Evolutionary conservation across 257 asterid genomes (phyloP).

Genomic region (Nicotiana tabacum): DNA sequence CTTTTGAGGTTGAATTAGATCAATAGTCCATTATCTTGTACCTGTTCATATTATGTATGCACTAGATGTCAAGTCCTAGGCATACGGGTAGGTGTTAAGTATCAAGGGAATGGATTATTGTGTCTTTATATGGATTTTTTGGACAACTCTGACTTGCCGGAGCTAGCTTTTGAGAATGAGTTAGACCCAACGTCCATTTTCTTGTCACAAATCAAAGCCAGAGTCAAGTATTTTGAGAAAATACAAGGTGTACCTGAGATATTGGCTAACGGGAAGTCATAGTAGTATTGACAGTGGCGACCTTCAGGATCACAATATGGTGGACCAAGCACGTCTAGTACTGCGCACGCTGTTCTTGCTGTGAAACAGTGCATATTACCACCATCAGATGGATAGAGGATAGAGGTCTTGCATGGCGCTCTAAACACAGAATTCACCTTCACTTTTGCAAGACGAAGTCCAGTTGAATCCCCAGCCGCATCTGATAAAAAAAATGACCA

Average conservation of each 20-base stretch:
- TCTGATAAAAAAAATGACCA: not conserved
- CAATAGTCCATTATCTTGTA: too few relatives aligned
- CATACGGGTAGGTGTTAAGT: too few relatives aligned
- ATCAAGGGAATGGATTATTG: too few relatives aligned
- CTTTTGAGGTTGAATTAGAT: too few relatives aligned
- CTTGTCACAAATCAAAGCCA: too few relatives aligned
- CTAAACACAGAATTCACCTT: conserved; percentile 63
- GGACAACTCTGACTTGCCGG: too few relatives aligned
- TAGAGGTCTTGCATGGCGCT: conserved; percentile 54
- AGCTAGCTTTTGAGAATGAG: too few relatives aligned
- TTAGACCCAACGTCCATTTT: too few relatives aligned
- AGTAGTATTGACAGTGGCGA: conserved; percentile 79
- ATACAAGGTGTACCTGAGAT: conserved; percentile 26
- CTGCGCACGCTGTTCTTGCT: conserved; percentile 76
- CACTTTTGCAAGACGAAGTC: conserved; percentile 49
- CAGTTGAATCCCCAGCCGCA: conserved; percentile 19
- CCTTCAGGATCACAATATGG: conserved; percentile 82
- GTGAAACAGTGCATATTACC: conserved; percentile 89
- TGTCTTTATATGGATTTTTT: too few relatives aligned
- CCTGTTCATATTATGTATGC: too few relatives aligned
- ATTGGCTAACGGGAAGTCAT: conserved; percentile 44
- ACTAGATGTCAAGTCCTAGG: too few relatives aligned
- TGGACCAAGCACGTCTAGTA: conserved; percentile 90
- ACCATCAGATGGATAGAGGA: conserved; percentile 74
- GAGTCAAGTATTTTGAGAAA: too few relatives aligned